Evolutionary conservation across 495 filamentous ascomycete genomes (phyloP).

Genomic region (Cryomyces antarcticus): DNA sequence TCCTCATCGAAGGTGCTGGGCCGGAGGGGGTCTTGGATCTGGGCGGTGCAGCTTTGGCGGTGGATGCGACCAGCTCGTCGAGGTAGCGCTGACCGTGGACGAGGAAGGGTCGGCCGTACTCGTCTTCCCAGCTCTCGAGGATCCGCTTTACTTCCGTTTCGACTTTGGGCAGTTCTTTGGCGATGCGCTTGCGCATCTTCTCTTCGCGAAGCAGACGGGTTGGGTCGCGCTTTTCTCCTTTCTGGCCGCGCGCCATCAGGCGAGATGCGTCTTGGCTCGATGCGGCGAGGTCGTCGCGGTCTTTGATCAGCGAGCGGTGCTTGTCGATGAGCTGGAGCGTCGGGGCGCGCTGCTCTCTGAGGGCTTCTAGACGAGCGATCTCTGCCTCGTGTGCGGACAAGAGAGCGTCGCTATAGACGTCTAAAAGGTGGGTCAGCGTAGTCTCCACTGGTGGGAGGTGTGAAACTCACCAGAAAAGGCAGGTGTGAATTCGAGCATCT

Average conservation of each 20-base stretch:
- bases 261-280: conserved; percentile 89
- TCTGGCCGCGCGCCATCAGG: conserved; percentile 69
- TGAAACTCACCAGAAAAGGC: conserved; percentile 54
- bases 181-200: conserved; percentile 92
- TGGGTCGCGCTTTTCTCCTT: conserved; percentile 80
- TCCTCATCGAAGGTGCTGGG: conserved; percentile 23
- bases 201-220: conserved; percentile 89
- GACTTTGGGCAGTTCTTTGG: conserved; percentile 87
- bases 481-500: conserved; percentile 93
- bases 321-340: conserved; percentile 63
- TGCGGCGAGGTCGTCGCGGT: conserved; percentile 67
- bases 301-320: conserved; percentile 65
- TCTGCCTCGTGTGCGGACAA: conserved; percentile 79
- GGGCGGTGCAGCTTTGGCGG: conserved; percentile 39
- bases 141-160: conserved; percentile 59
- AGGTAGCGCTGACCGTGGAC: conserved; percentile 83
- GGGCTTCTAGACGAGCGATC: conserved; percentile 54
- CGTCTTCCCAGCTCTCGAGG: conserved; percentile 79
- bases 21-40: conserved; percentile 65
- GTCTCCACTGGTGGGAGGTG: background rate
- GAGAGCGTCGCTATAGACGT: conserved; percentile 75
- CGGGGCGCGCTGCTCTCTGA: conserved; percentile 76
- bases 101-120: conserved; percentile 79
- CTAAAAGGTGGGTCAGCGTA: conserved; percentile 14
- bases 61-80: conserved; percentile 46